Base-by-base conservation (phyloP, 1,284 basidiomycete genomes). In the Moesziomyces sp. region DNA sequence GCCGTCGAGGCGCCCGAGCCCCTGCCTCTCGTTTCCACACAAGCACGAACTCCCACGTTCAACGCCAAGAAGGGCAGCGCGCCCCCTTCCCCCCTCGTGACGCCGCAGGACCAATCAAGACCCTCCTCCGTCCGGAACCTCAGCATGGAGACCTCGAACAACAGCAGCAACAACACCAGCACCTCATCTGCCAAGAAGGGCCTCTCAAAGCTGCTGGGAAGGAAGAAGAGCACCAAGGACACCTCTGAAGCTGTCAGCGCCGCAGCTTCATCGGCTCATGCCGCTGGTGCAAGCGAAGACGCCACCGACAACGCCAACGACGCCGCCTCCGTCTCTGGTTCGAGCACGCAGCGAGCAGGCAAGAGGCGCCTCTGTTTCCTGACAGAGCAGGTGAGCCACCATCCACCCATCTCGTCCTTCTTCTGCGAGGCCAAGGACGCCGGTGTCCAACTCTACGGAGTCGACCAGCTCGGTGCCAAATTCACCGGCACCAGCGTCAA, bases 391-490 rank as follows among this genome's bases (percentile, higher is more conserved):
- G 90, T 97, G 45, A 97, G 93, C 10, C 96, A 99, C 85, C 96
- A 99, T 80, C 97, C 96, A 0, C 96, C 96, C 2, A 89, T 98
- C 45, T 97, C 93, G 0, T 91, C 93, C 1, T 97, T 91, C 83
- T 83, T 80, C 58, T 75, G 74, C 53, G 77, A 76, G 47, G 71
- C 77, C 59, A 76, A 71, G 38, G 78, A 79, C 23, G 74, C 78
- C 14, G 79, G 79, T 26, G 60, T 81, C 4, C 59, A 80, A 49
- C 61, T 83, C n/a, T 73, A 53, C 62, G 77, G 77, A 21, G 79
- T 94, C 52, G 96, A 99, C 86, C 97, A 99, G 86, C 93, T 99
- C 69, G 89, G 91, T 1, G 96, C 94, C 46, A 79, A 80, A 48
- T 83, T 83, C 54, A 83, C 81, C 4, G 81, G 81, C 23, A 79